Conservation (phyloP, 306 rosid species). For the Prunus davidiana region DNA sequence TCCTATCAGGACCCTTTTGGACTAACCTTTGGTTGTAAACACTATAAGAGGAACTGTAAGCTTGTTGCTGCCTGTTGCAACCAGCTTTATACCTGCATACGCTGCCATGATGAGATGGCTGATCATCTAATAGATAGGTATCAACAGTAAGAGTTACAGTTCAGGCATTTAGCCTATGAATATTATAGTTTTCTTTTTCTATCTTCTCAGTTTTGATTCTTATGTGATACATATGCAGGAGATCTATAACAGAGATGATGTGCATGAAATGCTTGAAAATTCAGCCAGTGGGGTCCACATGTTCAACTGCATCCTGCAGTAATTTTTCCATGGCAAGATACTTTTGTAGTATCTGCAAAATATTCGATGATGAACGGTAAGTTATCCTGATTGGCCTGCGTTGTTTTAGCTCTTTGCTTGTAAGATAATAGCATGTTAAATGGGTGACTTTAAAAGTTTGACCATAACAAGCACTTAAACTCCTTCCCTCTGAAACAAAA, state of each 20-base stretch:
- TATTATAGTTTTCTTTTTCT: conserved; percentile 10
- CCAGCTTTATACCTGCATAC: conserved; percentile 74
- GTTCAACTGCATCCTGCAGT: conserved; percentile 66
- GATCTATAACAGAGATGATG: conserved; percentile 81
- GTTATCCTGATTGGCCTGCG: conserved; percentile 22
- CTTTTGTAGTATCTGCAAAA: conserved; percentile 82
- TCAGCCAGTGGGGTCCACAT: conserved; percentile 65
- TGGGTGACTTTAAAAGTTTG: neutral
- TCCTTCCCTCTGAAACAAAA: neutral
- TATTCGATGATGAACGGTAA: conserved; percentile 85
- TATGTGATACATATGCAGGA: conserved; percentile 51
- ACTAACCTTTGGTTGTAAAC: conserved; percentile 70
- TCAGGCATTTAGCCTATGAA: neutral
- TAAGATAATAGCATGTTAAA: neutral
- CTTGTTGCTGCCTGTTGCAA: conserved; percentile 84
- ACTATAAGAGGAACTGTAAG: conserved; percentile 92
- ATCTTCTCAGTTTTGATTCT: conserved; percentile 20
- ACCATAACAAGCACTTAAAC: neutral
- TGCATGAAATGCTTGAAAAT: conserved; percentile 89
- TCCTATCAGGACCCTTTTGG: conserved; percentile 68
- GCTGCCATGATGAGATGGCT: conserved; percentile 79
- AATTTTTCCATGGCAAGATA: conserved; percentile 82
- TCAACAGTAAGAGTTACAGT: conserved; percentile 8
- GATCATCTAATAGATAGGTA: conserved; percentile 80
- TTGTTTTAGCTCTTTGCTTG: neutral